Conservation (phyloP, 2,329 filamentous ascomycete species). For the Cercospora sp. region DNA sequence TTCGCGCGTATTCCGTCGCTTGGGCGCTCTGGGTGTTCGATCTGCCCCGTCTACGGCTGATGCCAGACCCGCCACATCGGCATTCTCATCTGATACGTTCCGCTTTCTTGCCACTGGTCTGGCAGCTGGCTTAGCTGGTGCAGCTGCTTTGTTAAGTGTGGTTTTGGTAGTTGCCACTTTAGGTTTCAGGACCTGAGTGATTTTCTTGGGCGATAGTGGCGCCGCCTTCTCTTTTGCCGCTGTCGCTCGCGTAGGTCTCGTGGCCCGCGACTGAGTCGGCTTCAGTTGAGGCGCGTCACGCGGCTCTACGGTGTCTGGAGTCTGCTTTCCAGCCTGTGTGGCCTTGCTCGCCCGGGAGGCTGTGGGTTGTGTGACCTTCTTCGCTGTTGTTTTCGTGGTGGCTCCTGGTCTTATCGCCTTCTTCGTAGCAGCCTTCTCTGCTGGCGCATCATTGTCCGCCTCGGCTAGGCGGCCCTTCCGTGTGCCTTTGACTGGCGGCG, state of each 20-base stretch:
- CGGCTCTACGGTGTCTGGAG: conserved; percentile 1
- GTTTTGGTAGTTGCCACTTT: conserved; percentile 13
- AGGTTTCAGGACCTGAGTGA: conserved; percentile 37
- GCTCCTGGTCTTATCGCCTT: background rate
- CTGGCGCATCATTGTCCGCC: conserved; percentile 20
- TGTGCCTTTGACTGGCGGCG: conserved; percentile 16
- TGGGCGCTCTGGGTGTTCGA: background rate
- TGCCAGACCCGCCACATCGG: conserved; percentile 22
- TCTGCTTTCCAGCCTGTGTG: conserved; percentile 16
- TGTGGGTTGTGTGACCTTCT: conserved; percentile 5
- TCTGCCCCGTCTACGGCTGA: background rate
- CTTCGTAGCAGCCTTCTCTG: conserved; percentile 3
- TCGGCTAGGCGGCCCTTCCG: conserved; percentile 17
- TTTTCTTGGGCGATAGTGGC: conserved; percentile 42
- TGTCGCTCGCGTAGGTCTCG: conserved; percentile 28
- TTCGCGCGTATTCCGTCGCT: background rate
- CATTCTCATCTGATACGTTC: conserved; percentile 38
- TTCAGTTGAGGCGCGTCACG: conserved; percentile 7
- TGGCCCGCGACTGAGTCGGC: conserved; percentile 19
- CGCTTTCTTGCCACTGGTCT: conserved; percentile 25
- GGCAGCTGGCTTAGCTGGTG: conserved; percentile 10
- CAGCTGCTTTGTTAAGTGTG: conserved; percentile 18
- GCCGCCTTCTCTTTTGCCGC: conserved; percentile 29
- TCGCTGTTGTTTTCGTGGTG: background rate
- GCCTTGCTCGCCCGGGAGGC: conserved; percentile 9